Evolutionary conservation across 768 basidiomycete species (phyloP).

Genomic region (Hemileccinum rubropunctum): DNA sequence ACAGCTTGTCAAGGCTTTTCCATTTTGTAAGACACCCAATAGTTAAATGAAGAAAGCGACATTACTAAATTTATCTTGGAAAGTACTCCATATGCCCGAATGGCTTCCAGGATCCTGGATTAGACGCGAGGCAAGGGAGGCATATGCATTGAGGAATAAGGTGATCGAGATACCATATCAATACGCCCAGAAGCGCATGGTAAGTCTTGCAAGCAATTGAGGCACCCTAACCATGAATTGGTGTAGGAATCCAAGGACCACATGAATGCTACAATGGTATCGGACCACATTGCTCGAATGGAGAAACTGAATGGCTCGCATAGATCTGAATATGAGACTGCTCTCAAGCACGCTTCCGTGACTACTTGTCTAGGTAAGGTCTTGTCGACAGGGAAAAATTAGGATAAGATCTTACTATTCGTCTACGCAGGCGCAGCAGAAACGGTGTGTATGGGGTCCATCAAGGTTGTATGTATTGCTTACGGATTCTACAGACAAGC

Average conservation of each 20-base stretch:
- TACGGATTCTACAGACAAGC: not conserved
- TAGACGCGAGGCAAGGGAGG: constrained; percentile 29
- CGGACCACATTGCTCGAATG: constrained; percentile 18
- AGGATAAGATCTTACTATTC: not conserved
- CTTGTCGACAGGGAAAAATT: no score
- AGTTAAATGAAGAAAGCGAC: no score
- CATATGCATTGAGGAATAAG: not conserved
- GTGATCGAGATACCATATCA: constrained; percentile 23
- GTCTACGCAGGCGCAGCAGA: not conserved
- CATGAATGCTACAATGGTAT: constrained; percentile 4
- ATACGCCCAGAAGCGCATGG: constrained; percentile 28
- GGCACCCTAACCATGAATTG: no score
- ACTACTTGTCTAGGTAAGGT: constrained; percentile 10
- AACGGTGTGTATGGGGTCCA: not conserved
- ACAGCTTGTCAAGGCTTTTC: constrained; percentile 3
- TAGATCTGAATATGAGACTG: not conserved
- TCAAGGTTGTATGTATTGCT: not conserved
- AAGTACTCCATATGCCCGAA: constrained; percentile 15
- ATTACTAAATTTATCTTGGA: not conserved
- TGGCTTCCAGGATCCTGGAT: constrained; percentile 43
- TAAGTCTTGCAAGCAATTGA: not conserved
- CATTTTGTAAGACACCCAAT: constrained; percentile 10
- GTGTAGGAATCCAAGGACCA: not conserved
- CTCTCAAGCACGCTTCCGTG: constrained; percentile 9
- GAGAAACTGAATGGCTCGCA: constrained; percentile 4